Percentiles rank a stretch among this genome's conserved stretches.
phyloP scores from a whole-genome alignment of 2,329 filamentous ascomycete species.

The Ceratocystis huliohia region DNA sequence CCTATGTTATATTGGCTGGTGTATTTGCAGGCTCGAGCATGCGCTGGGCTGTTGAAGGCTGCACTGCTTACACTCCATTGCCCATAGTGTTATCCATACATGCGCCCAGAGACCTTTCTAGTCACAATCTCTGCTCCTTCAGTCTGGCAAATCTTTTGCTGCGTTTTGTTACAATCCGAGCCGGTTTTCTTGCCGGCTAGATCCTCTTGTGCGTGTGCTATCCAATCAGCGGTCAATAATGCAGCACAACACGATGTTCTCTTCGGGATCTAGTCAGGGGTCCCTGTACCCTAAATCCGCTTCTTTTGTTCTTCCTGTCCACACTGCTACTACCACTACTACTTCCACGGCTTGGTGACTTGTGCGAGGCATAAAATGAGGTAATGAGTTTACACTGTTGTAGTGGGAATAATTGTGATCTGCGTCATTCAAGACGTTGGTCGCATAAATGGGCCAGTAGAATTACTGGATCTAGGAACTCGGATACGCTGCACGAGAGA shows the following conservation, averaged over 20 bases:
- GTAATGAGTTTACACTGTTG: background rate
- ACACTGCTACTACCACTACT: background rate
- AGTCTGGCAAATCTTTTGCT: background rate
- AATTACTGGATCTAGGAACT: background rate
- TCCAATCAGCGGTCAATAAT: background rate
- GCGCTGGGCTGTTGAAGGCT: too few species aligned
- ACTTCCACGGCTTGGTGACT: background rate
- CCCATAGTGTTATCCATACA: too few species aligned
- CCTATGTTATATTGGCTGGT: background rate
- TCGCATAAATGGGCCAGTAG: background rate
- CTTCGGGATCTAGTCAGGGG: background rate
- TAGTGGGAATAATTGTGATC: conserved; percentile 6
- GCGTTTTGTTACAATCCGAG: background rate
- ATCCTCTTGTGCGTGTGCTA: background rate
- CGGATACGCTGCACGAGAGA: background rate
- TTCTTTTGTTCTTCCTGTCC: background rate
- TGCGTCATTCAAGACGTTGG: background rate
- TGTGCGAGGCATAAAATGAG: background rate
- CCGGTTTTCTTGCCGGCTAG: background rate
- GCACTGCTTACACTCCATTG: background rate
- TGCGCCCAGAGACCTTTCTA: too few species aligned
- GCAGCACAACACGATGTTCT: background rate
- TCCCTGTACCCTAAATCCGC: background rate
- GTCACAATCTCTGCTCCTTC: too few species aligned
- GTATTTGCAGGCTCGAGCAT: too few species aligned